Conservation (phyloP, 169 alveolate species). For the Plasmodium knowlesi region DNA sequence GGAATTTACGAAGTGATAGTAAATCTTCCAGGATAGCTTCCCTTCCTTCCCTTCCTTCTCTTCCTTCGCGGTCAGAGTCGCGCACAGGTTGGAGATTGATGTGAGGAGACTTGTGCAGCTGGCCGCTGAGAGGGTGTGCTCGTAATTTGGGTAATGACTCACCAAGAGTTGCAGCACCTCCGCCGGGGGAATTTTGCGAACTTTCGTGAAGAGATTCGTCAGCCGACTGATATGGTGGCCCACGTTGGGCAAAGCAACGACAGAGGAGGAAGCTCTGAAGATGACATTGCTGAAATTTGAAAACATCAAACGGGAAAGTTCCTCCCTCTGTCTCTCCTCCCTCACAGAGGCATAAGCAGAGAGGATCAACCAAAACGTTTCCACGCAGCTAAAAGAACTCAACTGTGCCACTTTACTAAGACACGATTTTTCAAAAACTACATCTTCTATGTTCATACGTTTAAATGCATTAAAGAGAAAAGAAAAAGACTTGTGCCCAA, state of each 20-base stretch:
- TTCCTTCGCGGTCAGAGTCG: background rate
- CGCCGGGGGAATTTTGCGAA: background rate
- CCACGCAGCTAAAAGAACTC: background rate
- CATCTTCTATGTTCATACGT: slow-evolving; percentile 35
- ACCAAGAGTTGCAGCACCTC: background rate
- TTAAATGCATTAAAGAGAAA: slow-evolving; percentile 38
- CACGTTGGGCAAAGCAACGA: background rate
- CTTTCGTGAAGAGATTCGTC: slow-evolving; percentile 3
- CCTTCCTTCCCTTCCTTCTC: too few species aligned
- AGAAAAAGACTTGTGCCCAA: slow-evolving; percentile 30
- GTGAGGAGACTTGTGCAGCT: slow-evolving; percentile 4
- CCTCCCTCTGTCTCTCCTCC: background rate
- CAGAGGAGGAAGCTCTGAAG: background rate
- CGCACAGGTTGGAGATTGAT: background rate
- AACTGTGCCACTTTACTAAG: slow-evolving; percentile 10
- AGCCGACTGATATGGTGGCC: background rate
- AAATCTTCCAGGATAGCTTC: background rate
- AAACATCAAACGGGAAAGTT: background rate
- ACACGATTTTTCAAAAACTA: slow-evolving; percentile 35
- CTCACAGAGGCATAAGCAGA: slow-evolving; percentile 19
- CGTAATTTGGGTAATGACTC: background rate
- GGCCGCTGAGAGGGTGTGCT: background rate
- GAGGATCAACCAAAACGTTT: background rate
- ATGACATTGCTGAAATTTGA: background rate
- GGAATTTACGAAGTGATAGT: slow-evolving; percentile 4